Conservation (phyloP, 805 yeast genomes). For the Priceomyces fermenticarens region DNA sequence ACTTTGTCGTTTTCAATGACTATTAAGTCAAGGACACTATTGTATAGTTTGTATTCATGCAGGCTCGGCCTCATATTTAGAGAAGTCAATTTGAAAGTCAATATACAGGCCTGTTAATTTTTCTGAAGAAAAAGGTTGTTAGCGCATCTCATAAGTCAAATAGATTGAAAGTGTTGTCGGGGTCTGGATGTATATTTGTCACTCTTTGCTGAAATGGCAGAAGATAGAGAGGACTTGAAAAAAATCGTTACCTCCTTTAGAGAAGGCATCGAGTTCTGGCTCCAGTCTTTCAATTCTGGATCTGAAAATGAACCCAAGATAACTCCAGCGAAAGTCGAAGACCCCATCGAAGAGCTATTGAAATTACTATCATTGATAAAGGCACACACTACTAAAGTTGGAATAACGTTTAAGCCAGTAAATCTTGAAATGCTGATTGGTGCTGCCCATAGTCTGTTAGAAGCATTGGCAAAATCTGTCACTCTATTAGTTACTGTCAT, state of each 20-base stretch:
- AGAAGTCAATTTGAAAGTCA: no score
- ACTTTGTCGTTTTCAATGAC: conserved; percentile 23
- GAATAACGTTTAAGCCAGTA: conserved; percentile 65
- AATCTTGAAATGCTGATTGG: conserved; percentile 33
- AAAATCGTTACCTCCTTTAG: conserved; percentile 23
- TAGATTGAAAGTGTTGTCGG: no score
- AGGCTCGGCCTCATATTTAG: not conserved
- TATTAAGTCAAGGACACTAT: no score
- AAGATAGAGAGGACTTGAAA: conserved; percentile 18
- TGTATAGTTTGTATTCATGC: not conserved
- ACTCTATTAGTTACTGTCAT: conserved; percentile 45
- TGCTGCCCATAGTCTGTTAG: conserved; percentile 50
- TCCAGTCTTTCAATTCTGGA: conserved; percentile 8
- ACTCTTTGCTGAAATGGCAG: conserved; percentile 8
- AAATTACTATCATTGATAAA: conserved; percentile 59
- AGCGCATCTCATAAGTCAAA: no score
- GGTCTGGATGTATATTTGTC: no score
- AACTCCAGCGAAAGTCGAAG: conserved; percentile 30
- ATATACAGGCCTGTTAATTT: not conserved
- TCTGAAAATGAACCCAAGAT: conserved; percentile 16
- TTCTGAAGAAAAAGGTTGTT: not conserved
- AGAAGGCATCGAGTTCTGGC: conserved; percentile 32
- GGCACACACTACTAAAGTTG: conserved; percentile 78
- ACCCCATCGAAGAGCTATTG: conserved; percentile 54
- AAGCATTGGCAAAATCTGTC: conserved; percentile 43